A percentile compares a stretch with the other conserved stretches of the same genome.
phyloP scores from a whole-genome alignment of 2,329 filamentous ascomycete genomes.

The Alternaria hordeiaustralica region DNA sequence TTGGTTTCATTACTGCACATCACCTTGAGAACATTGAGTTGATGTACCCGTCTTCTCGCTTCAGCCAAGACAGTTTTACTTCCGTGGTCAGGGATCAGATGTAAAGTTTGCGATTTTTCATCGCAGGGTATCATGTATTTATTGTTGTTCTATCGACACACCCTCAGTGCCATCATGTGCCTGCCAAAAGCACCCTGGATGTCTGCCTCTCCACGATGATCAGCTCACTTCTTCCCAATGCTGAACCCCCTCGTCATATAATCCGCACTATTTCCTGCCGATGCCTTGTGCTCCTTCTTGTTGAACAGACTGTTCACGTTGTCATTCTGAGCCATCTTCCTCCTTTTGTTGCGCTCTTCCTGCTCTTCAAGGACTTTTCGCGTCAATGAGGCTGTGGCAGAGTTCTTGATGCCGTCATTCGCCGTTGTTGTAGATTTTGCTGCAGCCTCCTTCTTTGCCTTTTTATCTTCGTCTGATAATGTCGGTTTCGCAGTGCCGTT shows the following conservation, averaged over 20 bases:
- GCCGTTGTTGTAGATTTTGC: conserved; percentile 2
- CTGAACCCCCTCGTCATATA: conserved; percentile 60
- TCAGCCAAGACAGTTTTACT: background rate
- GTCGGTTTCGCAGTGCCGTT: conserved; percentile 18
- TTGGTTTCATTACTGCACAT: background rate
- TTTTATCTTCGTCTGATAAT: conserved; percentile 32
- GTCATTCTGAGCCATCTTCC: conserved; percentile 68
- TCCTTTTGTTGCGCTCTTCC: conserved; percentile 77
- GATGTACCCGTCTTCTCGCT: background rate
- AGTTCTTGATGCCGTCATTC: conserved; percentile 80
- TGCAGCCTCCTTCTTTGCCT: conserved; percentile 24
- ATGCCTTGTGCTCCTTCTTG: conserved; percentile 44
- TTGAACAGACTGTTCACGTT: conserved; percentile 58
- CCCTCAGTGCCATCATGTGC: background rate
- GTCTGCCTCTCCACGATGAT: background rate
- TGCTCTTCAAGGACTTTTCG: conserved; percentile 88
- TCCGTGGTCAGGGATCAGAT: background rate
- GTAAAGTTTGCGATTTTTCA: background rate
- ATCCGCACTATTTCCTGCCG: conserved; percentile 52
- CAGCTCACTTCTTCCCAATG: conserved; percentile 39
- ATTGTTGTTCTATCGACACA: background rate
- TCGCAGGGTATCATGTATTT: background rate
- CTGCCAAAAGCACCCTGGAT: background rate
- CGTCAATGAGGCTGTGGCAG: conserved; percentile 82
- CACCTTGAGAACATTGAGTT: background rate